Evolutionary conservation across 176 grass and related monocot genomes (phyloP), one percentile per base, ranked within the genome.

Genomic region (Ensete glaucum): DNA sequence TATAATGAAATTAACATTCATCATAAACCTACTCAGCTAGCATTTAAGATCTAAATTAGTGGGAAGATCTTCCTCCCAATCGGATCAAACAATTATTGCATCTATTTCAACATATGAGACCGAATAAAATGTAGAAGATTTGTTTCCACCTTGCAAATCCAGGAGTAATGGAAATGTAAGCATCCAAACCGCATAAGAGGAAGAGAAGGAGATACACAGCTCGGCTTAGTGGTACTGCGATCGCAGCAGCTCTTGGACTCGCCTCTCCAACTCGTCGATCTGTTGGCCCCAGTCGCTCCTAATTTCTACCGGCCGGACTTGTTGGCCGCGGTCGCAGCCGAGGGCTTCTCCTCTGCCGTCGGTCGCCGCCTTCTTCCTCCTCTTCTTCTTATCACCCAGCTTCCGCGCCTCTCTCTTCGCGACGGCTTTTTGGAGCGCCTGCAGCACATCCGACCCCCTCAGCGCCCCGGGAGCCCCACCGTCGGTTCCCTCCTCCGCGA

Each of bases 371-470:
- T 19, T 15, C 27, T 14, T 59, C 34, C 7, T 34, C 20, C 19
- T 34, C 50, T 53, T 53, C 26, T 68, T 62, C 53, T n/a, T 55
- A 23, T 34, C 78, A 1, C 60, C 76, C 75, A 17, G 57, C 80
- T 54, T 80, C 82, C 52, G 79, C 34, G 85, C 85, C 71, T 83
- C 81, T 77, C 85, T 87, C 71, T 78, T 74, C 1, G 85, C 80
- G 1, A 73, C 71, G 24, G 81, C 85, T 25, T 74, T 81, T 77
- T 83, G 77, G 73, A 91, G 57, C 20, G 85, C 89, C 12, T 59
- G 77, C 73, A 87, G 89, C 8, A 91, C 85, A 69, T 83, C 85
- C 0, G 82, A 83, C 9, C 85, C 85, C 12, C 80, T 69, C 22
- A 87, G 85, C 72, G 79, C 76, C 49, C 75, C 26, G 26, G 23